Conservation (phyloP, 306 rosid species). For the Prunus persica region Prunus_persica_NCBIv2 NC_034014.1:29005001-29005500, state of each 20-base stretch:
- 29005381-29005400: not conserved
- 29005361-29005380: not conserved
- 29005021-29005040: not conserved
- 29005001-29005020: not conserved
- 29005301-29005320: not conserved
- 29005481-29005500: not conserved
- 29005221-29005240: constrained; percentile 38
- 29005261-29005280: constrained; percentile 8
- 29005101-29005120: not conserved
- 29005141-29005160: constrained; percentile 55
- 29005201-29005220: constrained; percentile 40
- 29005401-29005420: not conserved
- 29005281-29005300: constrained; percentile 2
- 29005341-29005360: not conserved
- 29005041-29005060: not conserved
- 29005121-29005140: constrained; percentile 1
- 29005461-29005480: constrained; percentile 11
- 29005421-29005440: not conserved
- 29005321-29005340: not conserved
- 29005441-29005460: not conserved
- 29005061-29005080: not conserved
- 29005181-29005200: constrained; percentile 38
- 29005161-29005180: constrained; percentile 47
- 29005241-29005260: constrained; percentile 66
- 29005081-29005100: not conserved